A percentile compares a stretch with the other conserved stretches of the same genome.
phyloP scores from a whole-genome alignment of 75 land plant genomes.

The Picea sitchensis region DNA sequence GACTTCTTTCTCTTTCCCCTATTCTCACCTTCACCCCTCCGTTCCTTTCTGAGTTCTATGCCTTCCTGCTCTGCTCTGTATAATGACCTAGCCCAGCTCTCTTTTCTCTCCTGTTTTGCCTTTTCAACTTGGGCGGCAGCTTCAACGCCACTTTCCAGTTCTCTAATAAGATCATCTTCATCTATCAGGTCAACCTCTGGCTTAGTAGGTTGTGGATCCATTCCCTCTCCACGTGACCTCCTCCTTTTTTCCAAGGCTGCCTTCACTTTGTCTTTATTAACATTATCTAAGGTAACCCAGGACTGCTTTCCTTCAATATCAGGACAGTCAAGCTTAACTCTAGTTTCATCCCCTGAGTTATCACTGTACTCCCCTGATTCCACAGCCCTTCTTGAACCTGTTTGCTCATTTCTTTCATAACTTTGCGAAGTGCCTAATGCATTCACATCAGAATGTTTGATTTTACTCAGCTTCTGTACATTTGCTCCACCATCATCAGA shows the following conservation, averaged over 20 bases:
- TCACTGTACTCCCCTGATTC: slow-evolving; percentile 10
- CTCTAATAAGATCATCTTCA: slow-evolving; percentile 86
- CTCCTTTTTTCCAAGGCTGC: slow-evolving; percentile 66
- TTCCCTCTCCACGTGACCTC: slow-evolving; percentile 41
- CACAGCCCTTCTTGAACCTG: slow-evolving; percentile 12
- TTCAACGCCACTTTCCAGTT: slow-evolving; percentile 83
- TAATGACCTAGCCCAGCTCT: slow-evolving; percentile 23
- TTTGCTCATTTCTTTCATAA: slow-evolving; percentile 8
- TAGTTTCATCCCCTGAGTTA: background rate
- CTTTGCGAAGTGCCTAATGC: slow-evolving; percentile 12
- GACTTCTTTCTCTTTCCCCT: background rate
- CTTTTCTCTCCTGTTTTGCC: slow-evolving; percentile 26
- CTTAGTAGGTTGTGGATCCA: background rate
- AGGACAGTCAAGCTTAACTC: background rate
- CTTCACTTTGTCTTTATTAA: slow-evolving; percentile 74
- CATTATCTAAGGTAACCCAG: slow-evolving; percentile 40
- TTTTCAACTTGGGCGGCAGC: slow-evolving; percentile 37
- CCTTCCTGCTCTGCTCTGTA: slow-evolving; percentile 15
- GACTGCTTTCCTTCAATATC: slow-evolving; percentile 24
- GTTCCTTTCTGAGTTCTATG: background rate
- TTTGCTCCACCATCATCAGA: slow-evolving; percentile 17
- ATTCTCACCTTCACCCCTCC: slow-evolving; percentile 3
- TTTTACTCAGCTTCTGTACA: background rate
- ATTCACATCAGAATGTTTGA: slow-evolving; percentile 15
- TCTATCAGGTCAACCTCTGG: slow-evolving; percentile 59